phyloP scores from a whole-genome alignment of 306 rosid genomes.

The Sophora flavescens region DNA sequence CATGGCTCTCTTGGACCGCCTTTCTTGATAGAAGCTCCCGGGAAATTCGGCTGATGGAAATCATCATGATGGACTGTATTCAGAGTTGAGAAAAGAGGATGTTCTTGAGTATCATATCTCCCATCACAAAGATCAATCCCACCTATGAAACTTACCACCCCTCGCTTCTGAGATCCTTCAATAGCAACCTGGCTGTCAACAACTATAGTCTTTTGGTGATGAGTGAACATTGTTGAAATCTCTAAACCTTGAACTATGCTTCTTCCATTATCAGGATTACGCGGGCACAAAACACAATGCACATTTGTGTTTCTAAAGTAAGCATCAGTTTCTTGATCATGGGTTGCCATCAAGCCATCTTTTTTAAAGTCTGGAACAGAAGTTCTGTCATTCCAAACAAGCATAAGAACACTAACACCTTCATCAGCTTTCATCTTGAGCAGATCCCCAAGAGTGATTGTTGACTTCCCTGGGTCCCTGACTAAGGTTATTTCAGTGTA shows the following conservation, averaged over 20 bases:
- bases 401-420: slow-evolving; percentile 73
- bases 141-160: slow-evolving; percentile 72
- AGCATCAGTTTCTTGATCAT: slow-evolving; percentile 65
- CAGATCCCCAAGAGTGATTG: slow-evolving; percentile 62
- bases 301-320: slow-evolving; percentile 70
- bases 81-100: slow-evolving; percentile 68
- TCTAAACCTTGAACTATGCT: slow-evolving; percentile 67
- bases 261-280: slow-evolving; percentile 72
- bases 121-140: slow-evolving; percentile 90
- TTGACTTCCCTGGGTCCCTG: slow-evolving; percentile 49
- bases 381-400: slow-evolving; percentile 85
- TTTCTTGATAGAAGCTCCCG: slow-evolving; percentile 65
- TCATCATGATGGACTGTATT: slow-evolving; percentile 59
- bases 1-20: slow-evolving; percentile 97
- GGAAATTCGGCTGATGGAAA: slow-evolving; percentile 86
- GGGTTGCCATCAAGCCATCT: slow-evolving; percentile 84
- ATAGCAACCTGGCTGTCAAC: slow-evolving; percentile 53
- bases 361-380: slow-evolving; percentile 51
- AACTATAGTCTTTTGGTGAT: slow-evolving; percentile 77
- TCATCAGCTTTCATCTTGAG: slow-evolving; percentile 75
- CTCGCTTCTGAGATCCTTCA: slow-evolving; percentile 48
- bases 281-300: slow-evolving; percentile 67
- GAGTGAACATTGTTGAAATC: slow-evolving; percentile 75
- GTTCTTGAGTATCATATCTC: slow-evolving; percentile 73
- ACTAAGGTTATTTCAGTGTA: slow-evolving; percentile 60